These are phyloP conservation scores for Mucuna pruriens DNA, from an alignment of 306 rosid species.

Conservation along the genomic window DNA sequence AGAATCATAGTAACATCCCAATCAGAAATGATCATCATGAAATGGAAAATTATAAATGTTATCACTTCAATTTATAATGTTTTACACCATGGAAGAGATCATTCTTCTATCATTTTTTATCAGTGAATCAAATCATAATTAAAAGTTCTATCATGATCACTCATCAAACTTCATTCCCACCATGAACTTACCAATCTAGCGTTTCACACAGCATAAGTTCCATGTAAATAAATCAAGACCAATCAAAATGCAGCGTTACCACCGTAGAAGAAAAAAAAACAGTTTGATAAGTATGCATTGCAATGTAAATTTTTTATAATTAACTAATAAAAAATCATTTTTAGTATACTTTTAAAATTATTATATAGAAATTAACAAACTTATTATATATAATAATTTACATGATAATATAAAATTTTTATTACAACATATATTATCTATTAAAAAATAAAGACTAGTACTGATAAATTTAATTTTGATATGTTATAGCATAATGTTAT, in stretches of 20 bases:
- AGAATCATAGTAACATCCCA: background rate
- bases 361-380: too few relatives aligned
- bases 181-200: background rate
- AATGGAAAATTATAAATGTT: background rate
- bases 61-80: background rate
- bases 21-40: background rate
- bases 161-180: background rate
- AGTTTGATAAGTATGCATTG: too few relatives aligned
- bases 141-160: background rate
- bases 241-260: background rate
- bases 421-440: too few relatives aligned
- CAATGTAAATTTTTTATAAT: too few relatives aligned
- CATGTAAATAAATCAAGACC: background rate
- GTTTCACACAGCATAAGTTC: background rate
- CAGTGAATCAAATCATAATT: background rate
- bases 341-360: too few relatives aligned
- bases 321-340: too few relatives aligned
- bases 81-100: background rate
- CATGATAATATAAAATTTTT: too few relatives aligned
- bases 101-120: too few relatives aligned
- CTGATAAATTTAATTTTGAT: too few relatives aligned
- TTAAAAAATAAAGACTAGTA: too few relatives aligned
- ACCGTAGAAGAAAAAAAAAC: background rate
- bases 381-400: too few relatives aligned
- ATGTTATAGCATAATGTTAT: too few relatives aligned